These are phyloP conservation scores for Escallonia rubra DNA, from an alignment of 129 eudicot species.

Conservation along the genomic window DNA sequence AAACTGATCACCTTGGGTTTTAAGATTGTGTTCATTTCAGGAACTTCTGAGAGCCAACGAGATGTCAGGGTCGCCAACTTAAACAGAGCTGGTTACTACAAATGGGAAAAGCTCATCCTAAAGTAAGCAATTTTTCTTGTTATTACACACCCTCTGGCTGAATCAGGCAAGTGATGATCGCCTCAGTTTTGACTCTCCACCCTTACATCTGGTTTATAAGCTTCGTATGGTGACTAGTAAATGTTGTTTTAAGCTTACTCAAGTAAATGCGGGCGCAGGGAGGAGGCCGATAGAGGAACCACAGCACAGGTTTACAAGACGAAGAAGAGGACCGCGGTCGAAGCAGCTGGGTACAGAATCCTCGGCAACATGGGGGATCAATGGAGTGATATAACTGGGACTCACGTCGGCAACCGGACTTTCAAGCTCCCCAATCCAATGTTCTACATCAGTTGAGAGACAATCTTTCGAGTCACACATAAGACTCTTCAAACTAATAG, in stretches of 20 bases:
- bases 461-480: too few relatives aligned
- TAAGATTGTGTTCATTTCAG: constrained; percentile 40
- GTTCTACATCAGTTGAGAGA: too few relatives aligned
- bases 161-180: too few relatives aligned
- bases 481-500: too few relatives aligned
- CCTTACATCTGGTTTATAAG: too few relatives aligned
- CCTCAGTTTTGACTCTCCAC: too few relatives aligned
- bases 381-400: constrained; percentile 2
- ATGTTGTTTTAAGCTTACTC: too few relatives aligned
- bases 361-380: not conserved
- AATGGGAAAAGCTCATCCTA: constrained; percentile 39
- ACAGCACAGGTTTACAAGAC: not conserved
- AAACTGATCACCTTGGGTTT: constrained; percentile 18
- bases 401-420: not conserved
- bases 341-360: not conserved
- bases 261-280: not conserved
- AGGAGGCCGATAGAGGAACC: not conserved
- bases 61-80: constrained; percentile 20
- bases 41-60: not conserved
- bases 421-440: constrained; percentile 3
- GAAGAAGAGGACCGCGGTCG: not conserved
- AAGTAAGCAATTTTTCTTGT: constrained; percentile 12
- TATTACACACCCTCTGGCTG: too few relatives aligned
- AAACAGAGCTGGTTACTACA: constrained; percentile 28
- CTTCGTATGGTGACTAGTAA: not conserved